Evolutionary conservation across 768 basidiomycete genomes (phyloP), one percentile per base, ranked within the genome.

Genomic region (Calocera viscosa): DNA sequence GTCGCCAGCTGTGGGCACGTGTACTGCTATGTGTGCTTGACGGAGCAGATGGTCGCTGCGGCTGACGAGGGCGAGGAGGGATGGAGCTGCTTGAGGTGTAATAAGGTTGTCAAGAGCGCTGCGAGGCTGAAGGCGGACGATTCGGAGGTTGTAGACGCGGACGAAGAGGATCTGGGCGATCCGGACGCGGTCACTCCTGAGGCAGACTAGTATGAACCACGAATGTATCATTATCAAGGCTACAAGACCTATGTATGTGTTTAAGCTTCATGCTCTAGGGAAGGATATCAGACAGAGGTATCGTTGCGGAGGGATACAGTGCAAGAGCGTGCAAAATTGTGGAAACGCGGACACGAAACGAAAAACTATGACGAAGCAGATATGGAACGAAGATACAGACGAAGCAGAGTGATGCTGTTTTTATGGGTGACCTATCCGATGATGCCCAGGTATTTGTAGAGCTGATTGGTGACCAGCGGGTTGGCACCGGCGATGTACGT

Each of bases 1-100:
- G 77, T 88, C 64, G 86, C 92, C 35, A 86, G 87, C 33, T 94
- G 90, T 69, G 87, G 85, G 7, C 92, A 96, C 73, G 75, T 83
- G 16, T 99, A 94, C 77, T 98, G 96, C 77, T 99, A 97, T 75
- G 87, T 88, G 71, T 99, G 96, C 76, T 81, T 98, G 43, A 83
- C 91, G 16, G 89, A 90, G 73, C 85, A 86, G 68, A 83, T 97
- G 79, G 81, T 91, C 72, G 85, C 82, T 38, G 82, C 82, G 3
- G 85, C 83, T 2, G 87, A 88, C 68, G 90, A 88, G 38, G 84
- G 79, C 26, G 65, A 63, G 1, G 70, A 69, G 64, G 80, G 81
- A 24, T 95, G 94, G 94, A 84, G 86, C 69, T 97, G 94, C 76
- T 74, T 95, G 66, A 80, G 94, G 64, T 97, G 94, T 73, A 82